Evolutionary conservation across 2,329 filamentous ascomycete species (phyloP).

Genomic region (Immersiporthe knoxdaviesiana): DNA sequence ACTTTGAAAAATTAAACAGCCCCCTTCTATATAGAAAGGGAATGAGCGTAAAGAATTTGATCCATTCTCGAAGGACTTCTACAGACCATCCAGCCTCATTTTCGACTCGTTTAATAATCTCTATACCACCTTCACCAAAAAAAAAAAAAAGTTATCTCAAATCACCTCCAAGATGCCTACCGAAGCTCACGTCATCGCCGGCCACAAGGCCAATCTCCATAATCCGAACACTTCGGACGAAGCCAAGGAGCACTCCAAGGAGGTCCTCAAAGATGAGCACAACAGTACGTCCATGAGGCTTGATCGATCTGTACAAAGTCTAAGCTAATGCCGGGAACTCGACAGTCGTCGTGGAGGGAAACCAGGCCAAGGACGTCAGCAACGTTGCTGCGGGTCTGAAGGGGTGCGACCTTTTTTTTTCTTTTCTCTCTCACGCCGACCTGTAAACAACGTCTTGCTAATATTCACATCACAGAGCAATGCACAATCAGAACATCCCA

Average conservation of each 20-base stretch:
- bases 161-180: conserved; percentile 54
- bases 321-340: neutral
- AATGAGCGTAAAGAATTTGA: neutral
- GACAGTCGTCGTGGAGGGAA: conserved; percentile 40
- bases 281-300: conserved; percentile 36
- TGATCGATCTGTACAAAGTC: conserved; percentile 33
- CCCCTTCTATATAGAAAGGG: neutral
- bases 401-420: conserved; percentile 42
- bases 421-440: conserved; percentile 29
- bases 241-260: conserved; percentile 57
- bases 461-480: conserved; percentile 40
- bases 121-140: neutral
- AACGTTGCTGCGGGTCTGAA: conserved; percentile 57
- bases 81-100: neutral
- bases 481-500: conserved; percentile 61
- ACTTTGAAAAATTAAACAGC: neutral
- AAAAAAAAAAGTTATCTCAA: too few species aligned
- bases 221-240: conserved; percentile 60
- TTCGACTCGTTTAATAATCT: neutral
- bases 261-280: conserved; percentile 55
- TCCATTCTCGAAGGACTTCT: neutral
- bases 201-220: conserved; percentile 62
- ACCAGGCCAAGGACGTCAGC: conserved; percentile 53
- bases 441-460: conserved; percentile 32
- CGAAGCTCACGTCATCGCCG: conserved; percentile 56